Evolutionary conservation across 331 rosid genomes (phyloP), one percentile per base, ranked within the genome.

Genomic region (Dryas integrifolia): DNA sequence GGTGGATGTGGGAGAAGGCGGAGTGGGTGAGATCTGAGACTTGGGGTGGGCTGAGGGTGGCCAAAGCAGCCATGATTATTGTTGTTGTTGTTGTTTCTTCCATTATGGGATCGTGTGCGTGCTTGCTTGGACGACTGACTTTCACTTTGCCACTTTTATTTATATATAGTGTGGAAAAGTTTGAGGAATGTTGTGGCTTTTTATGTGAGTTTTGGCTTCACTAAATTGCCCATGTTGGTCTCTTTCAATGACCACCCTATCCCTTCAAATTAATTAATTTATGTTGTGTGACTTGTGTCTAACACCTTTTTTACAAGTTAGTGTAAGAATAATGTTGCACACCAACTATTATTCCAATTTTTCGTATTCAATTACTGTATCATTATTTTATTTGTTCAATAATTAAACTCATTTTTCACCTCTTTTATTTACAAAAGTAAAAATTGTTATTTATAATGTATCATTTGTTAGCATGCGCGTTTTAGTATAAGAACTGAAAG

Each of bases 51-150:
- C 89, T 14, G 82, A 93, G 97, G 5, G 90, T 50, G 67, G 92
- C 83, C 76, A 93, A 85, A 72, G 97, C 89, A 2, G 86, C 80
- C 86, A 89, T 82, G 86, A 88, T 75, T 10, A 81, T 4, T 13
- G 86, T 74, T 75, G 75, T 21, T 71, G 65, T 13, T 71, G 65
- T 13, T 13, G 68, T 50, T 38, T 65, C 79, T 82, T 85, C 90
- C 96, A 86, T 91, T 9, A 72, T 77, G 80, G 96, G 90, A 91
- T 89, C 96, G 58, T 64, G 90, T 77, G 85, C 79, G 82, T 41
- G 16, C 46, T 61, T 15, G 10, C 46, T 61, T 15, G 10, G 15
- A 14, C 14, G 9, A 14, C 9, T 45, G 58, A 62, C 74, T 75
- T 72, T 9, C 60, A n/a, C 69, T 51, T 60, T 51, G 18, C 81